Base-by-base conservation (phyloP, 768 basidiomycete species). In the Leccinellum albellum region DNA sequence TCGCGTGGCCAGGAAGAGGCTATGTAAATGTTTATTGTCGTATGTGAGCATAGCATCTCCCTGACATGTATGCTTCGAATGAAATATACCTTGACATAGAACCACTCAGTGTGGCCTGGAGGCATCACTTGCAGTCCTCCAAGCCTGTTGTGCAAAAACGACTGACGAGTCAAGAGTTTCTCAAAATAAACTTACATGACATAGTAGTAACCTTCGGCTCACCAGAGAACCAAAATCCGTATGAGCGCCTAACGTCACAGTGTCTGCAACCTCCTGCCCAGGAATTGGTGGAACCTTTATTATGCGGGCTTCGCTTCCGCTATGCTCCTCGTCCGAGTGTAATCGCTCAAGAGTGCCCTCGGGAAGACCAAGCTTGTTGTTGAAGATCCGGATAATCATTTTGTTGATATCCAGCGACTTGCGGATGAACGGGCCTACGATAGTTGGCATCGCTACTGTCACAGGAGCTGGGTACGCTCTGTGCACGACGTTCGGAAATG, bases 181-280 rank as follows among this genome's bases (percentile, higher is more conserved):
- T 9, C 37, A 37, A 37, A n/a, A 37, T 23, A 23, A 45, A 13
- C 14, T 45, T 15, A 23, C 14, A 15, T 44, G 8, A 23, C 8
- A 6, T 23, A 14, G 23, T 23, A 21, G 23, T 23, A 21, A 45
- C 23, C 35, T 42, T 13, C 9, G 20, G 44, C 80, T 64, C 61
- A 86, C 85, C 55, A 88, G 66, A n/a, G 83, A 84, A n/a, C 87
- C 86, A 60, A 88, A 88, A 68, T 88, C 87, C 3, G 86, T 87
- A 65, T 89, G 88, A 2, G 82, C 80, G 20, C 85, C 85, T n/a
- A 87, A 66, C 0, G 75, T 74, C n/a, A 76, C 72, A 47, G 70
- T 76, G 6, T 76, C 71, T 7, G 67, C 66, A 8, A 58, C 13
- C 4, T 47, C 31, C 17, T 70, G 66, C 0, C 60, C 62, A 4